A percentile compares a stretch with the other conserved stretches of the same genome.
Conservation (phyloP, 768 basidiomycete species). For the Trametes elegans region DNA sequence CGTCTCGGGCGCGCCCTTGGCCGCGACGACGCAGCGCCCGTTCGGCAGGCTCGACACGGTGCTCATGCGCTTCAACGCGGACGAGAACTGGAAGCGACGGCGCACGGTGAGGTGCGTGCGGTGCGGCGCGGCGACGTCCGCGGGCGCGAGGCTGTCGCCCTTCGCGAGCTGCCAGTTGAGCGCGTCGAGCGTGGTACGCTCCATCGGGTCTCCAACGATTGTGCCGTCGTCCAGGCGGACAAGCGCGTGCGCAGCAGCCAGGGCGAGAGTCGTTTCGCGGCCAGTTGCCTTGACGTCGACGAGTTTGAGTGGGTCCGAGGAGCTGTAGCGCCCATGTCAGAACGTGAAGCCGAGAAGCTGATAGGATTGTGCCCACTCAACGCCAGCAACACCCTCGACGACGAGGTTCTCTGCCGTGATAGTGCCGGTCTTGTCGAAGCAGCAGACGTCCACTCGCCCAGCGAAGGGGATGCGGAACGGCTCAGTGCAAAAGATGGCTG, state of each 20-base stretch:
- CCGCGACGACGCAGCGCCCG: constrained; percentile 60
- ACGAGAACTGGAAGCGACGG: constrained; percentile 96
- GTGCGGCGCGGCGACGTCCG: constrained; percentile 47
- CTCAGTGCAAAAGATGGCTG: constrained; percentile 98
- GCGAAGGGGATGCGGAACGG: constrained; percentile 97
- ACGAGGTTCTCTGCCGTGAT: constrained; percentile 96
- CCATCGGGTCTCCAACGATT: constrained; percentile 98
- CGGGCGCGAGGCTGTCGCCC: constrained; percentile 72
- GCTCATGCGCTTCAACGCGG: constrained; percentile 96
- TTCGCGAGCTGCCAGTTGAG: constrained; percentile 83
- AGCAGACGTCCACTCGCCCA: constrained; percentile 95
- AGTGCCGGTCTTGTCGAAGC: constrained; percentile 99
- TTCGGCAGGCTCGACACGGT: constrained; percentile 73
- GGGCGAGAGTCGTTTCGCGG: constrained; percentile 78
- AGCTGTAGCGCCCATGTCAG: constrained; percentile 40
- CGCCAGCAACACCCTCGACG: constrained; percentile 88
- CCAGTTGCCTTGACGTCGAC: constrained; percentile 75
- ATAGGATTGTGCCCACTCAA: constrained; percentile 59
- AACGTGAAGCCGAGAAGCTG: background rate
- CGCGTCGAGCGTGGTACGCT: constrained; percentile 91
- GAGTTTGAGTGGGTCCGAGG: constrained; percentile 59
- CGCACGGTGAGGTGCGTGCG: constrained; percentile 68
- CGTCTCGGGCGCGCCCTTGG: constrained; percentile 98
- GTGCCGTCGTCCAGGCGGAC: constrained; percentile 93
- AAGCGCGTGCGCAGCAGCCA: constrained; percentile 93